A percentile compares a stretch with the other conserved stretches of the same genome.
Conservation (phyloP, 2,329 filamentous ascomycete genomes). For the Beauveria pseudobassiana region DNA sequence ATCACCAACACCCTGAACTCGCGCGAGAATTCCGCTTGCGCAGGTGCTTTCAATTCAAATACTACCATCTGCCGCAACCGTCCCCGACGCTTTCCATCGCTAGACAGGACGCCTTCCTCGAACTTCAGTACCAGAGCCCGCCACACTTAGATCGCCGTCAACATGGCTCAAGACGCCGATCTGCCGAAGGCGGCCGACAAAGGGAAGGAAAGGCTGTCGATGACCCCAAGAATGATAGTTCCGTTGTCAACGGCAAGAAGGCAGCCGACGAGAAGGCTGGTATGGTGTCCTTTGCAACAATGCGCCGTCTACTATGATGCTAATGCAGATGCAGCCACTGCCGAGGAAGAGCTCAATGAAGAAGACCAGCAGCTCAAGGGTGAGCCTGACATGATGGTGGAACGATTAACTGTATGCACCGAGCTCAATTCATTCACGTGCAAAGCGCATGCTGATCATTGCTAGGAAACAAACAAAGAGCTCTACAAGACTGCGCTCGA, state of each 20-base stretch:
- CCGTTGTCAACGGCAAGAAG: conserved; percentile 66
- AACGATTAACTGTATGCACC: conserved; percentile 71
- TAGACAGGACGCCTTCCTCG: not conserved
- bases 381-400: conserved; percentile 96
- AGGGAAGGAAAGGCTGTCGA: conserved; percentile 87
- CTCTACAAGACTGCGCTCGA: conserved; percentile 91
- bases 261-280: conserved; percentile 57
- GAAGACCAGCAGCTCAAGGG: conserved; percentile 98
- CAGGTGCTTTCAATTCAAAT: not conserved
- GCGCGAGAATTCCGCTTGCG: not conserved
- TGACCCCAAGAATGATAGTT: conserved; percentile 62
- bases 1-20: not conserved
- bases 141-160: conserved; percentile 28
- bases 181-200: conserved; percentile 79
- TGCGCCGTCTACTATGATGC: conserved; percentile 12
- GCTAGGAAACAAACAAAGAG: conserved; percentile 72
- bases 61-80: not conserved
- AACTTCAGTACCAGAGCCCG: conserved; percentile 8
- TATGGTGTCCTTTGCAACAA: conserved; percentile 23
- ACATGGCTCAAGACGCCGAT: conserved; percentile 93
- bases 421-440: not conserved
- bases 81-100: not conserved
- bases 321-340: conserved; percentile 22
- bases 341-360: conserved; percentile 84
- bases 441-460: not conserved